Evolutionary conservation across 1,139 yeast species (phyloP).

Genomic region (Suhomyces yuchorum): DNA sequence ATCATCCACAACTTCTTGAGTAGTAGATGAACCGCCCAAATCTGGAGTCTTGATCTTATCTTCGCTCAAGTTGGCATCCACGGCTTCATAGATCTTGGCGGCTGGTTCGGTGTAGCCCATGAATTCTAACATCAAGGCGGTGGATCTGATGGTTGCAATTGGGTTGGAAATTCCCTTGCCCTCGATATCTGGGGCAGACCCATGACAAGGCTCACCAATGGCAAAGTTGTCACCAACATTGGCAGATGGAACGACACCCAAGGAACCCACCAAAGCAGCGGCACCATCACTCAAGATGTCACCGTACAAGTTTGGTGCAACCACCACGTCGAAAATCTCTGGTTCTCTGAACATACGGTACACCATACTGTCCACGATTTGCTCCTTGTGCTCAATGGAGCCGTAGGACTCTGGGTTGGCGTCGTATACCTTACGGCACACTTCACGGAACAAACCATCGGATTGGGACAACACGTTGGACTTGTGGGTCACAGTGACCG

Average conservation of each 20-base stretch:
- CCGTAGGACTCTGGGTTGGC: constrained; percentile 59
- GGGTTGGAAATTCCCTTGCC: constrained; percentile 96
- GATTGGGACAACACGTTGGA: constrained; percentile 90
- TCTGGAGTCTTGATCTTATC: constrained; percentile 88
- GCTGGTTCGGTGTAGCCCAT: constrained; percentile 92
- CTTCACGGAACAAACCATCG: constrained; percentile 95
- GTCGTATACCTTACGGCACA: constrained; percentile 76
- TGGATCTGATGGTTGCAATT: constrained; percentile 94
- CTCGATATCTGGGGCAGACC: constrained; percentile 97
- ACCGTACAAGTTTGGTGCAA: constrained; percentile 97
- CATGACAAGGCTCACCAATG: constrained; percentile 99
- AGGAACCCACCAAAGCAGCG: constrained; percentile 96
- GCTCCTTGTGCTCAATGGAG: constrained; percentile 76
- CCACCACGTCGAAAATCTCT: constrained; percentile 93
- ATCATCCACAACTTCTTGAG: constrained; percentile 85
- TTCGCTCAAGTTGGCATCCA: constrained; percentile 86
- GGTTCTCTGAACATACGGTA: constrained; percentile 99
- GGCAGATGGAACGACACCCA: constrained; percentile 98
- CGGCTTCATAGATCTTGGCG: constrained; percentile 89
- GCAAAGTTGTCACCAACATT: constrained; percentile 96
- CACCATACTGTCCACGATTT: constrained; percentile 98
- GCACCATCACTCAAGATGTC: constrained; percentile 98
- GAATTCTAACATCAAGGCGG: constrained; percentile 96
- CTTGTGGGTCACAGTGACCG: constrained; percentile 93
- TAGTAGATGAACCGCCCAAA: constrained; percentile 85